Evolutionary conservation across 169 alveolate genomes (phyloP), one percentile per base, ranked within the genome.

Genomic region (Eimeria sp.): DNA sequence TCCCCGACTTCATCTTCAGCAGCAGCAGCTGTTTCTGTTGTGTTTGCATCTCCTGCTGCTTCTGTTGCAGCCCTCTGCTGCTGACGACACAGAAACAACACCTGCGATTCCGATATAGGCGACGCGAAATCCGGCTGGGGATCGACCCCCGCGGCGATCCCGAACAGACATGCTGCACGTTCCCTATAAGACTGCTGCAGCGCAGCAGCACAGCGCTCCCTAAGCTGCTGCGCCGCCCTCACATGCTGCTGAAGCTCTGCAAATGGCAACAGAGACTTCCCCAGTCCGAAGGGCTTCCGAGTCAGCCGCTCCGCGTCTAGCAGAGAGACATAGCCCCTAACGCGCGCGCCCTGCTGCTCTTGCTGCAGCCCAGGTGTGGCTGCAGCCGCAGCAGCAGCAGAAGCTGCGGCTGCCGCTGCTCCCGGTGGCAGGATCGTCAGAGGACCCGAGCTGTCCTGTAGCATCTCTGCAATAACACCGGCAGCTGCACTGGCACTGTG

Each of bases 121-220:
- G 93, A 40, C 2, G 82, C 80, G 54, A 85, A 85, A 68, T 85
- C 93, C 27, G 93, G 80, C 62, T 77, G 93, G 64, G 94, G 91
- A 66, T 93, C 94, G 76, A 82, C 85, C 4, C 80, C 96, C 16
- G 96, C 96, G 33, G 93, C 96, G 68, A 83, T 71, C 37, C 93
- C 93, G 20, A 93, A 93, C 52, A 93, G 93, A 56, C 96, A 93
- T 2, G 96, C 93, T 33, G 85, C 89, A 1, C 96, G 85, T 80
- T 93, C 96, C 20, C 93, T 88, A 80, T 93, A 93, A 10, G 96
- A 93, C 89, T 93, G 96, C 62, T 83, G 90, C 66, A 93, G 93
- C 20, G 96, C 96, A 46, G 64, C 54, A 56, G 90, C 80, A 40
- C 96, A 93, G 25, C 89, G 85, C n/a, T 14, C 37, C 77, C 90